A percentile compares a stretch with the other conserved stretches of the same genome.
Evolutionary conservation across 129 eudicot genomes (phyloP).

Genomic region (Erigeron canadensis): DNA sequence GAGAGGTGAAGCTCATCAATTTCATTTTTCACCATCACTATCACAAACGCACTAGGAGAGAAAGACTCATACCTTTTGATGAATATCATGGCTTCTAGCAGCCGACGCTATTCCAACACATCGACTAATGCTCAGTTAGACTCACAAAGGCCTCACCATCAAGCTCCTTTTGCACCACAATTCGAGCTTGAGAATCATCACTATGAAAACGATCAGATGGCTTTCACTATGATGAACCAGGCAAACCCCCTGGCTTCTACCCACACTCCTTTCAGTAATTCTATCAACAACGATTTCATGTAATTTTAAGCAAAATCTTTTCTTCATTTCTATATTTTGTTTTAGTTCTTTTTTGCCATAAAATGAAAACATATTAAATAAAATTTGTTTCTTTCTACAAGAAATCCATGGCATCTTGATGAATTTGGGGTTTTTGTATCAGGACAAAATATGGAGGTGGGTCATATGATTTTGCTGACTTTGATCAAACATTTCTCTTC

Average conservation of each 20-base stretch:
- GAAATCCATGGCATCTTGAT: not conserved
- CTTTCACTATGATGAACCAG: slow-evolving; percentile 5
- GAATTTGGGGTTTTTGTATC: not conserved
- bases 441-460: slow-evolving; percentile 14
- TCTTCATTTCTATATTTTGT: not conserved
- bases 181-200: not conserved
- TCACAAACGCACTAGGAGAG: not conserved
- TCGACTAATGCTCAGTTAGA: not conserved
- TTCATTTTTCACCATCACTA: not conserved
- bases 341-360: not conserved
- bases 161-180: not conserved
- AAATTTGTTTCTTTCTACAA: slow-evolving; percentile 7
- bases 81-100: slow-evolving; percentile 17
- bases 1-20: slow-evolving; percentile 12
- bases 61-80: not conserved
- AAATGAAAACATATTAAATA: not conserved
- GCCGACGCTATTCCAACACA: slow-evolving; percentile 7
- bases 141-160: not conserved
- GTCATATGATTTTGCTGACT: not conserved
- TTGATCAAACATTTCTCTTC: slow-evolving; percentile 10
- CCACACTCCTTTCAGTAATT: not conserved
- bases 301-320: not conserved
- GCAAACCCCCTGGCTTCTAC: not conserved
- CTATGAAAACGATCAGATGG: slow-evolving; percentile 3
- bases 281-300: slow-evolving; percentile 8